phyloP scores from a whole-genome alignment of 1,139 yeast species.

The Saccharomyces hybrid region DNA sequence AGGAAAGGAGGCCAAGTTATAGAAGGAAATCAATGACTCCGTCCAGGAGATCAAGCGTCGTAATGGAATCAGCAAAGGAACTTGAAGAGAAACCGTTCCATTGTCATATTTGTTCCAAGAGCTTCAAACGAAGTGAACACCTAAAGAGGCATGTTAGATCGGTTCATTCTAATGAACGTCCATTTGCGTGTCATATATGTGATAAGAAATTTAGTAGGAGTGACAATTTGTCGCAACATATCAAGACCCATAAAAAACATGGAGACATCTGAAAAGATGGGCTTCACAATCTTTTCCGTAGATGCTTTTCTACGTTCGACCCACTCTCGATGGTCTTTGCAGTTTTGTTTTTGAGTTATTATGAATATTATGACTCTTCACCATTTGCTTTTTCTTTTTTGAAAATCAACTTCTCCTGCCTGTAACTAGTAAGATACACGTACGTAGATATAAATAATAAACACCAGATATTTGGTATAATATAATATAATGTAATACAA shows the following conservation, averaged over 20 bases:
- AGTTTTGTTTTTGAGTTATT: neutral
- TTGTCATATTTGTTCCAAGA: constrained; percentile 33
- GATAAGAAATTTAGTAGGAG: constrained; percentile 69
- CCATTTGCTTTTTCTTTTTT: neutral
- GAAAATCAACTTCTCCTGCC: neutral
- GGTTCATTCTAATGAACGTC: constrained; percentile 56
- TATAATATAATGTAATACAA: neutral
- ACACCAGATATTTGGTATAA: neutral
- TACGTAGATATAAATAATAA: neutral
- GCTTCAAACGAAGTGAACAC: constrained; percentile 70
- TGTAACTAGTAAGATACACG: neutral
- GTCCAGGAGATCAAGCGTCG: neutral
- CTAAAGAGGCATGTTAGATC: constrained; percentile 69
- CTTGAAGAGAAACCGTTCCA: constrained; percentile 35
- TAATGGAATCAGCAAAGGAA: constrained; percentile 8
- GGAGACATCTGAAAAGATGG: constrained; percentile 19
- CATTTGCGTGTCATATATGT: constrained; percentile 62
- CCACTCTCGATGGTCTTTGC: neutral
- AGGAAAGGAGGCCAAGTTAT: constrained; percentile 30
- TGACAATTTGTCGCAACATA: constrained; percentile 71
- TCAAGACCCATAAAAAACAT: constrained; percentile 51
- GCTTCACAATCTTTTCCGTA: neutral
- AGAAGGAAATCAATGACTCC: neutral
- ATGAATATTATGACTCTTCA: neutral
- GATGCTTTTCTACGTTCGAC: neutral